Evolutionary conservation across 2,329 filamentous ascomycete genomes (phyloP).

Genomic region (Acarospora socialis): DNA sequence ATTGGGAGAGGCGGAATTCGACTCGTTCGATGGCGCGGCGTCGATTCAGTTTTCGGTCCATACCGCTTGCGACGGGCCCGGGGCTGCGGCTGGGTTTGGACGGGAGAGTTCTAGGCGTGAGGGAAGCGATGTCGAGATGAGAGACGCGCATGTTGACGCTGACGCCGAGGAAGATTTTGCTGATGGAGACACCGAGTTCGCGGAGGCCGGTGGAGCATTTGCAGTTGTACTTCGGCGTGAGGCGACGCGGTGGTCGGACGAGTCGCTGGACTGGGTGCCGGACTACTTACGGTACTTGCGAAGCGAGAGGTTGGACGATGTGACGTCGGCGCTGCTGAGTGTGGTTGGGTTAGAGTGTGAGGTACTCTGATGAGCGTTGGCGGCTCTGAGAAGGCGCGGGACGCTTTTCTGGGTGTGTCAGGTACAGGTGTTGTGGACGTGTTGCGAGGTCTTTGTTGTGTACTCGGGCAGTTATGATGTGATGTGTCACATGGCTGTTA

Average conservation of each 20-base stretch:
- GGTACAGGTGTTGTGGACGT: too few species aligned
- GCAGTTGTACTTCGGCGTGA: constrained; percentile 4
- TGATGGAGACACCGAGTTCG: not conserved
- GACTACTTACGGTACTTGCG: too few species aligned
- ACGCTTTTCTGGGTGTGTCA: too few species aligned
- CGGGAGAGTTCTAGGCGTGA: not conserved
- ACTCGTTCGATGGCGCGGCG: constrained; percentile 5
- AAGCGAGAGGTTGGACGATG: too few species aligned
- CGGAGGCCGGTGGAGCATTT: constrained; percentile 3
- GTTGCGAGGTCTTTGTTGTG: too few species aligned
- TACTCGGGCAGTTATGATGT: too few species aligned
- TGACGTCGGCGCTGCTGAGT: too few species aligned
- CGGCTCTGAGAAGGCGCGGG: too few species aligned
- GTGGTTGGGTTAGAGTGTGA: too few species aligned
- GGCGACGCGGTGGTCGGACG: constrained; percentile 3
- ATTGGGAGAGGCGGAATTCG: too few species aligned
- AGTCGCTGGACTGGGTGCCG: constrained; percentile 7
- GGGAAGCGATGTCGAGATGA: not conserved
- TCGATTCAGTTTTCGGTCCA: not conserved
- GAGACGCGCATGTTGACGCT: not conserved
- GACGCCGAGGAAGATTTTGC: constrained; percentile 4
- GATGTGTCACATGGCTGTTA: too few species aligned
- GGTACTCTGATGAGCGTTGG: too few species aligned
- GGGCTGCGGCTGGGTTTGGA: not conserved
- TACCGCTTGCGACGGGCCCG: constrained; percentile 4